phyloP scores from a whole-genome alignment of 345 rosid genomes.

The Rubroshorea leprosula region DNA sequence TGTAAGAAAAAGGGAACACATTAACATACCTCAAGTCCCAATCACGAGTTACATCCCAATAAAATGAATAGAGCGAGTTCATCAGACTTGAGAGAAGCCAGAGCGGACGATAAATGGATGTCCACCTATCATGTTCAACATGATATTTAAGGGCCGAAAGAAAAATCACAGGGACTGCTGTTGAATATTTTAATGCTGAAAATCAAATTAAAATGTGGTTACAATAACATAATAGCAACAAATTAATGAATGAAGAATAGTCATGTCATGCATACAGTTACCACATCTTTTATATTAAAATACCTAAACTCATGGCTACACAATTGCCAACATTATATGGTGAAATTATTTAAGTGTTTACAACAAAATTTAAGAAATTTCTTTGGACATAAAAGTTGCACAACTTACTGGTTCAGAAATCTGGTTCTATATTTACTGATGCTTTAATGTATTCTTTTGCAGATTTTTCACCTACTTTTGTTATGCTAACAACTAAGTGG shows the following conservation, averaged over 20 bases:
- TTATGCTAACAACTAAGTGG: too few species aligned
- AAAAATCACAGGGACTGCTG: conserved; percentile 94
- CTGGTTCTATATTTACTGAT: too few species aligned
- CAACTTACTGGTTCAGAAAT: neutral
- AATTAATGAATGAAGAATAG: too few species aligned
- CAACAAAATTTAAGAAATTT: conserved; percentile 3
- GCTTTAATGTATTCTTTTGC: too few species aligned
- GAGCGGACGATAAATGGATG: conserved; percentile 70
- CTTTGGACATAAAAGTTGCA: neutral
- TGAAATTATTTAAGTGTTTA: neutral
- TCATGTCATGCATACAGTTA: too few species aligned
- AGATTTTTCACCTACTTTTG: too few species aligned
- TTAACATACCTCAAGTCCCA: conserved; percentile 88
- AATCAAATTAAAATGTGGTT: conserved; percentile 27
- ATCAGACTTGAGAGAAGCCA: conserved; percentile 89
- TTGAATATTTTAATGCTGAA: conserved; percentile 94
- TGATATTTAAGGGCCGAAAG: conserved; percentile 96
- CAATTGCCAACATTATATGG: too few species aligned
- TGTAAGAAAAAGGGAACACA: neutral
- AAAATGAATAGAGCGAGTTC: conserved; percentile 90
- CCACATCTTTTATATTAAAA: too few species aligned
- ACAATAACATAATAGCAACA: neutral
- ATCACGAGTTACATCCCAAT: conserved; percentile 97
- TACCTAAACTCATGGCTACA: too few species aligned
- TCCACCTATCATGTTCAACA: conserved; percentile 73